phyloP scores from a whole-genome alignment of 2,329 filamentous ascomycete species.

The Penicillium capsulatum region DNA sequence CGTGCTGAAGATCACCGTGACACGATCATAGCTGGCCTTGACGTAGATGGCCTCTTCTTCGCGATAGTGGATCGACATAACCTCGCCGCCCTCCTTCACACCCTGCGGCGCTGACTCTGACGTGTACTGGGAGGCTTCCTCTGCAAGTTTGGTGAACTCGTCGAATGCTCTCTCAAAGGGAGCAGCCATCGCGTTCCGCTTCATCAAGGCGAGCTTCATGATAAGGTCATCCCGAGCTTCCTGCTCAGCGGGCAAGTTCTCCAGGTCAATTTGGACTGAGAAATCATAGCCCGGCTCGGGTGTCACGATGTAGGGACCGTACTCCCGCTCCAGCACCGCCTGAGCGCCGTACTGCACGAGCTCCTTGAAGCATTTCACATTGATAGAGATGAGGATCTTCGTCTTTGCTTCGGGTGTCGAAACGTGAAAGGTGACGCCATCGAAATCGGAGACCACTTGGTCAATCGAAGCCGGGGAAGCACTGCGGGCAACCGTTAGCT shows the following conservation, averaged over 20 bases:
- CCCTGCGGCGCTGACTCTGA: constrained; percentile 92
- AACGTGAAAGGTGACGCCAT: constrained; percentile 97
- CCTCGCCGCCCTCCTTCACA: constrained; percentile 78
- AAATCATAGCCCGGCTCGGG: constrained; percentile 95
- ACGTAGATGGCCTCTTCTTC: constrained; percentile 99
- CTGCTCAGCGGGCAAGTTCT: constrained; percentile 76
- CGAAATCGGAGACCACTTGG: constrained; percentile 98
- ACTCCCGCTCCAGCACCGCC: constrained; percentile 87
- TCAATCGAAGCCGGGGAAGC: constrained; percentile 84
- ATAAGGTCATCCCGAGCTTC: constrained; percentile 85
- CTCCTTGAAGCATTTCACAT: constrained; percentile 92
- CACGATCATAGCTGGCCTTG: constrained; percentile 93
- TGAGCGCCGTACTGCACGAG: constrained; percentile 90
- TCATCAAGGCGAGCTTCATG: constrained; percentile 80
- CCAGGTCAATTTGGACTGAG: constrained; percentile 83
- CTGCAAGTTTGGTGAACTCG: constrained; percentile 79
- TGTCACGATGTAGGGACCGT: constrained; percentile 81
- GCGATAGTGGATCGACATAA: constrained; percentile 96
- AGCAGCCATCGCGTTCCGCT: constrained; percentile 98
- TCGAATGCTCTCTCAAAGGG: constrained; percentile 97
- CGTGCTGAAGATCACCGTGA: constrained; percentile 98
- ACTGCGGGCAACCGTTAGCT: constrained; percentile 52
- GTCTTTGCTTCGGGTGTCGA: constrained; percentile 92
- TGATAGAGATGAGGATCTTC: constrained; percentile 89
- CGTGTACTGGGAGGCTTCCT: constrained; percentile 87